Conservation (phyloP, 2,329 filamentous ascomycete species). For the Pyrenophora graminea region DNA sequence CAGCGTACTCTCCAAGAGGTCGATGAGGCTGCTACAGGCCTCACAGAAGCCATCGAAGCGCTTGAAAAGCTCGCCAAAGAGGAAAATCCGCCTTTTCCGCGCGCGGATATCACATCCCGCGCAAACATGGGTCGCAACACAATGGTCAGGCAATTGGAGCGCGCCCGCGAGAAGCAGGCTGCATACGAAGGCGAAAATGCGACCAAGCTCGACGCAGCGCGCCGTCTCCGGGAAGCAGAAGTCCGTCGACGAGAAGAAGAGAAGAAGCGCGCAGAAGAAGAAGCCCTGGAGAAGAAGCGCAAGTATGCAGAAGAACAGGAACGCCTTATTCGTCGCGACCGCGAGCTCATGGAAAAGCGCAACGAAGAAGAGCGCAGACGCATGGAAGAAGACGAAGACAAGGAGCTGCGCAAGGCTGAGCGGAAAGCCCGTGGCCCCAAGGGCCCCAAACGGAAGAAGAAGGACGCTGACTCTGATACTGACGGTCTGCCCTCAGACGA, state of each 20-base stretch:
- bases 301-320: constrained; percentile 87
- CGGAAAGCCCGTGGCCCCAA: constrained; percentile 57
- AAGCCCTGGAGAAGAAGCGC: constrained; percentile 73
- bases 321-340: constrained; percentile 74
- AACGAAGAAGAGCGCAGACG: constrained; percentile 70
- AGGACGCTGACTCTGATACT: constrained; percentile 54
- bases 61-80: constrained; percentile 64
- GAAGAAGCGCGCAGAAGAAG: constrained; percentile 67
- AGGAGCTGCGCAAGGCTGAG: constrained; percentile 73
- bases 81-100: constrained; percentile 81
- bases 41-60: constrained; percentile 81
- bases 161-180: constrained; percentile 79
- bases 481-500: constrained; percentile 45
- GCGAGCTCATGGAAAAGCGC: constrained; percentile 71
- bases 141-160: constrained; percentile 86
- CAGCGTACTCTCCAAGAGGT: constrained; percentile 81
- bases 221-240: constrained; percentile 79
- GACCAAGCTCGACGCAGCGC: constrained; percentile 79
- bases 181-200: constrained; percentile 95
- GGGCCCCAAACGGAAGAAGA: constrained; percentile 63
- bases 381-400: constrained; percentile 68
- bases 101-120: constrained; percentile 87
- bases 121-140: constrained; percentile 98
- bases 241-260: constrained; percentile 77
- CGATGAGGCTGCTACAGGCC: constrained; percentile 74